Conservation (phyloP, 495 filamentous ascomycete genomes). For the Xylaria nigripes region DNA sequence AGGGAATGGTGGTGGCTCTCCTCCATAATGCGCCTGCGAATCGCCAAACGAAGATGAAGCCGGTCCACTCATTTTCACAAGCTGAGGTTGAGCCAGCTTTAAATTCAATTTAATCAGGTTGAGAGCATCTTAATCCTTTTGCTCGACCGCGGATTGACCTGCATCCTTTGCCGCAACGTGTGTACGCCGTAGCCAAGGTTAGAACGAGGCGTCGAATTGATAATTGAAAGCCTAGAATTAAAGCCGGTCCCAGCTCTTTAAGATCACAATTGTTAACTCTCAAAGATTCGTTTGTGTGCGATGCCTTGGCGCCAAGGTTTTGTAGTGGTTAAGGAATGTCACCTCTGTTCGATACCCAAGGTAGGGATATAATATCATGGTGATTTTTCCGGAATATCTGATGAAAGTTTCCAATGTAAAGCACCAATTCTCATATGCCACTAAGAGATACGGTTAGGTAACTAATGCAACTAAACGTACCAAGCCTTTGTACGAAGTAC, state of each 20-base stretch:
- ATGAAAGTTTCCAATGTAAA: too few species aligned
- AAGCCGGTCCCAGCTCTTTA: neutral
- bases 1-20: neutral
- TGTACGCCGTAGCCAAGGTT: neutral
- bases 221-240: neutral
- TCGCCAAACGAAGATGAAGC: slow-evolving; percentile 20
- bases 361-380: too few species aligned
- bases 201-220: neutral
- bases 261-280: neutral
- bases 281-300: neutral
- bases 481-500: too few species aligned
- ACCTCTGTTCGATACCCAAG: too few species aligned
- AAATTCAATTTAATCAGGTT: neutral
- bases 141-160: neutral
- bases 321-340: too few species aligned
- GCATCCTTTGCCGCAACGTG: neutral
- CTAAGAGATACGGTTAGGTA: too few species aligned
- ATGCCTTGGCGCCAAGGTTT: neutral
- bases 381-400: too few species aligned
- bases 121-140: neutral
- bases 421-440: too few species aligned
- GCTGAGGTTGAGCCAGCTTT: neutral
- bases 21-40: slow-evolving; percentile 21
- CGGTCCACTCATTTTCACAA: slow-evolving; percentile 17
- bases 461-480: too few species aligned